Conservation (phyloP, 495 filamentous ascomycete species). For the Aspergillus incahuasiensis region DNA sequence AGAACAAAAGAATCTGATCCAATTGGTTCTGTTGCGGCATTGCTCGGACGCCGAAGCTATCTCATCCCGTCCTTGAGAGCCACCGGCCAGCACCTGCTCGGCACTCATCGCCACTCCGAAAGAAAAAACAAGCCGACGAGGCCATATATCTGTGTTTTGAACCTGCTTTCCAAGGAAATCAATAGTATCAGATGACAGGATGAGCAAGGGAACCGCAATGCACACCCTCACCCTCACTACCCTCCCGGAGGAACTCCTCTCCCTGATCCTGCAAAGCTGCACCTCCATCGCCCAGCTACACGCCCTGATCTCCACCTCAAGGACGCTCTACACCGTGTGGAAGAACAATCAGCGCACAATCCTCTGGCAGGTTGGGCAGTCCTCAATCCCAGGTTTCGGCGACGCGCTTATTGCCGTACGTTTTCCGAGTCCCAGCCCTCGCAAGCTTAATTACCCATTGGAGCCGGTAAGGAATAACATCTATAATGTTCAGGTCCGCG, state of each 20-base stretch:
- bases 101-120: too few relatives aligned
- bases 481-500: conserved; percentile 1
- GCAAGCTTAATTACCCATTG: neutral
- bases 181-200: neutral
- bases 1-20: too few relatives aligned
- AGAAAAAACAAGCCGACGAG: too few relatives aligned
- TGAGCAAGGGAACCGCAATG: neutral
- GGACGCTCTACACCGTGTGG: neutral
- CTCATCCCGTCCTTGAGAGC: too few relatives aligned
- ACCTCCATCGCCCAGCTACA: neutral
- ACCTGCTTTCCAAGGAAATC: too few relatives aligned
- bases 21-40: too few relatives aligned
- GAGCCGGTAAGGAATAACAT: neutral
- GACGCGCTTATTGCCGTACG: conserved; percentile 8
- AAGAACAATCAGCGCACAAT: neutral
- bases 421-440: too few relatives aligned
- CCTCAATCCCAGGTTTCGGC: neutral
- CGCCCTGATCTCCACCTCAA: neutral
- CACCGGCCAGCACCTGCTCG: too few relatives aligned
- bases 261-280: conserved; percentile 1
- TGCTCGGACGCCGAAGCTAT: too few relatives aligned
- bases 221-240: neutral
- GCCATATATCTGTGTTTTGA: too few relatives aligned
- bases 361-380: conserved; percentile 6
- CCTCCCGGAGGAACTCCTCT: conserved; percentile 1